phyloP scores from a whole-genome alignment of 371 early-diverging fungal genomes.

The Nosema muscidifuracis region DNA sequence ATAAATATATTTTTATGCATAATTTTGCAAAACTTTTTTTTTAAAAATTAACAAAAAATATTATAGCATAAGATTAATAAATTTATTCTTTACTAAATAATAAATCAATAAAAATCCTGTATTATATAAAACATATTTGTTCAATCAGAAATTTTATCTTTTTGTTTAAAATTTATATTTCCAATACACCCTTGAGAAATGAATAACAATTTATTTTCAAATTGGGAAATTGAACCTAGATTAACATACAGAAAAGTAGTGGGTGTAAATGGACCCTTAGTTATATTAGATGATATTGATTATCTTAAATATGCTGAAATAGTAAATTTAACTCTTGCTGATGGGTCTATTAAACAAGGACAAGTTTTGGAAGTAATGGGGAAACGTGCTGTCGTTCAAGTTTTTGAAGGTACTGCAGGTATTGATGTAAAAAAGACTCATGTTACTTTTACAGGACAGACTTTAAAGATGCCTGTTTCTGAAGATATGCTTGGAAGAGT shows the following conservation, averaged over 20 bases:
- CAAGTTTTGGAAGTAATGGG: slow-evolving; percentile 97
- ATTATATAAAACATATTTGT: too few species aligned
- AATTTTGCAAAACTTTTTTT: too few species aligned
- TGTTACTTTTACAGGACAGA: slow-evolving; percentile 92
- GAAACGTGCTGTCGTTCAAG: slow-evolving; percentile 93
- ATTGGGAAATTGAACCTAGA: slow-evolving; percentile 46
- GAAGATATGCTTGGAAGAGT: slow-evolving; percentile 99
- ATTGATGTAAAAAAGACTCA: slow-evolving; percentile 92
- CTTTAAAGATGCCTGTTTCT: slow-evolving; percentile 89
- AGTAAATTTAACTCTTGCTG: slow-evolving; percentile 88
- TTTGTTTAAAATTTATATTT: too few species aligned
- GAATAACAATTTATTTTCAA: not conserved
- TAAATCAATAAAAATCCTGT: too few species aligned
- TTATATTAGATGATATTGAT: slow-evolving; percentile 95
- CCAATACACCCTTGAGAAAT: not conserved
- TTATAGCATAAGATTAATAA: too few species aligned
- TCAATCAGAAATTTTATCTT: too few species aligned
- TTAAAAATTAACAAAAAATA: too few species aligned
- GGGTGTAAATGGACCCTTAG: slow-evolving; percentile 98
- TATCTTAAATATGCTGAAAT: slow-evolving; percentile 91
- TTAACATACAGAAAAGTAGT: slow-evolving; percentile 88
- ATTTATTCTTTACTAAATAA: too few species aligned
- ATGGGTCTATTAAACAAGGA: slow-evolving; percentile 86
- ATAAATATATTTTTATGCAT: too few species aligned
- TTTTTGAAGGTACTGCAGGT: slow-evolving; percentile 97